Evolutionary conservation across 208 protist species (phyloP).

Genomic region (Leishmania aethiopica): DNA sequence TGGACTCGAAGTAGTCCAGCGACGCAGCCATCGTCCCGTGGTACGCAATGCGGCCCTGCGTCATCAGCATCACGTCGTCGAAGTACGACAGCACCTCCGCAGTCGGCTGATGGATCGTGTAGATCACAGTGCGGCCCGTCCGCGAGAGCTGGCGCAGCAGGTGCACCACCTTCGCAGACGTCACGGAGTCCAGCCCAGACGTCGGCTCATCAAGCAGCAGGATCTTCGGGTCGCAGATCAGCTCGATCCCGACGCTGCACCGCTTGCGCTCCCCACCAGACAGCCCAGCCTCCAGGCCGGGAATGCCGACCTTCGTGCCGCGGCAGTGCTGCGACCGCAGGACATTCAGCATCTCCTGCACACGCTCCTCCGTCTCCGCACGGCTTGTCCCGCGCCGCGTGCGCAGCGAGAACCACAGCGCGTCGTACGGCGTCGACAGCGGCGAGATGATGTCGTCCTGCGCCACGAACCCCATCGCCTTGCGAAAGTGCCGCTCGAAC

Average conservation of each 20-base stretch:
- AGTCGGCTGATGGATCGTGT: conserved; percentile 96
- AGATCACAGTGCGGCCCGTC: conserved; percentile 86
- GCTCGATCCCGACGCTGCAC: conserved; percentile 87
- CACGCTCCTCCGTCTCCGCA: conserved; percentile 49
- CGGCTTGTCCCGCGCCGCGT: conserved; percentile 51
- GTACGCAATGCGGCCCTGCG: conserved; percentile 78
- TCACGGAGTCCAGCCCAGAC: conserved; percentile 88
- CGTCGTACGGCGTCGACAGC: conserved; percentile 64
- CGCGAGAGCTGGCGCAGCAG: conserved; percentile 74
- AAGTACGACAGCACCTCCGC: conserved; percentile 89
- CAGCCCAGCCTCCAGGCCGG: conserved; percentile 70
- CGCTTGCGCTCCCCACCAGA: conserved; percentile 92
- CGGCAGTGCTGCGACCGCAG: conserved; percentile 68
- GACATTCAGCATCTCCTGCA: conserved; percentile 67
- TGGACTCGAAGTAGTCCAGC: conserved; percentile 82
- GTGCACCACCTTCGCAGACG: conserved; percentile 80
- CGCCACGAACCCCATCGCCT: conserved; percentile 75
- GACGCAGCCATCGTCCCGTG: conserved; percentile 72
- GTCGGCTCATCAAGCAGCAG: conserved; percentile 93
- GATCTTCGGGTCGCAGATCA: conserved; percentile 85
- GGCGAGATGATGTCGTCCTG: conserved; percentile 85
- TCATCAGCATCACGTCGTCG: conserved; percentile 92
- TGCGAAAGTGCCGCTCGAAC: conserved; percentile 59
- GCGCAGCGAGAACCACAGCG: conserved; percentile 80
- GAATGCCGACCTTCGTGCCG: conserved; percentile 78